These are phyloP conservation scores for Ogataea angusta DNA, from an alignment of 805 yeast species.

Conservation along the genomic window DNA sequence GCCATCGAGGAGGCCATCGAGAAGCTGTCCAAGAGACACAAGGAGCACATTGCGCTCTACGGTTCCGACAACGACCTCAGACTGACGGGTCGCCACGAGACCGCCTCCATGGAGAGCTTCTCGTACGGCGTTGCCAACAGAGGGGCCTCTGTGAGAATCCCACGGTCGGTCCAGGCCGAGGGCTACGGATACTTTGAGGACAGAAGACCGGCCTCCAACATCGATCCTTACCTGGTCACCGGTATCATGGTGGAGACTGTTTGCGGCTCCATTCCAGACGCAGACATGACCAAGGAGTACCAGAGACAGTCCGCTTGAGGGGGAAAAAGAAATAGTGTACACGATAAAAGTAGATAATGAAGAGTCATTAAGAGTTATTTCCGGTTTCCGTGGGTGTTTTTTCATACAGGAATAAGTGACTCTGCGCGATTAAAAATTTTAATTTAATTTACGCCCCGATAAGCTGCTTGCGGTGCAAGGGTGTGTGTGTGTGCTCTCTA, in stretches of 20 bases:
- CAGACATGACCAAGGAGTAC: constrained; percentile 89
- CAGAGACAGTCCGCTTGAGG: constrained; percentile 58
- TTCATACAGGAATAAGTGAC: not conserved
- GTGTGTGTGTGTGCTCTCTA: not conserved
- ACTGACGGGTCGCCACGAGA: constrained; percentile 98
- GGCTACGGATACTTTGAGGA: constrained; percentile 99
- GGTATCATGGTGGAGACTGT: constrained; percentile 98
- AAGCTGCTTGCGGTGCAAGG: constrained; percentile 7
- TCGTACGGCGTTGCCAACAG: constrained; percentile 99
- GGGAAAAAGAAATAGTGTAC: not conserved
- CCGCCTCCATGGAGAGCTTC: constrained; percentile 89
- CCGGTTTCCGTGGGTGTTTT: constrained; percentile 5
- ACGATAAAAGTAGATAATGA: constrained; percentile 4
- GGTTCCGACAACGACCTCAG: constrained; percentile 95
- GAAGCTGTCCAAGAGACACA: constrained; percentile 93
- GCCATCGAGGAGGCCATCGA: constrained; percentile 88
- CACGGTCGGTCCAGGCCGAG: constrained; percentile 97
- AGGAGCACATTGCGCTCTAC: constrained; percentile 91
- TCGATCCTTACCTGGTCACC: constrained; percentile 97
- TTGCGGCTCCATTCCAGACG: constrained; percentile 90
- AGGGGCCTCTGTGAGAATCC: constrained; percentile 98
- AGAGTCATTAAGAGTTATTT: constrained; percentile 1
- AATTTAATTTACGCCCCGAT: not conserved
- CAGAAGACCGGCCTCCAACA: constrained; percentile 99
- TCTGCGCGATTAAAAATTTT: constrained; percentile 9